Evolutionary conservation across 1,139 yeast species (phyloP), one percentile per base, ranked within the genome.

Genomic region (Scheffersomyces insectosa): DNA sequence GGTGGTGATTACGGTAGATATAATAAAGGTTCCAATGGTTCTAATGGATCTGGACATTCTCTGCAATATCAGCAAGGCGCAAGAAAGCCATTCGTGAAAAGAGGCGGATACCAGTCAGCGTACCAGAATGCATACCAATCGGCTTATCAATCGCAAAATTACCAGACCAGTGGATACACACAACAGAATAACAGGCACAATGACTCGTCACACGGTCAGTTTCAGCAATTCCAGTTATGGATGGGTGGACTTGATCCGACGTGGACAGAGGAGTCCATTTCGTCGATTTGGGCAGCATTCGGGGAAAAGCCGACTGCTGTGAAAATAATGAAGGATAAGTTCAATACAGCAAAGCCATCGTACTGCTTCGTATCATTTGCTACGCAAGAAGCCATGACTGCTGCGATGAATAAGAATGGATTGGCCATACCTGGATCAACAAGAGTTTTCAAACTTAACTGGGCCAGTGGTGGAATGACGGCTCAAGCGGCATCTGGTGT

Each of bases 231-330:
- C 40, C 79, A 74, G 48, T 47, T 89, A 42, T 90, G 97, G 97
- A 91, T 91, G 97, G 98, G 97, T 9, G 97, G 90, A 62, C 69
- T 91, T 38, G 97, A 90, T 54, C 88, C 95, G 1, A 75, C 81
- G 66, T 87, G 95, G 83, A 90, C 86, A 50, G 97, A 90, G 62
- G 70, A 70, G 12, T 73, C 80, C 39, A 80, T 91, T 40, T 72
- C 75, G 34, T 73, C 79, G 42, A 72, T 89, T 42, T 91, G 97
- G 97, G 48, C 59, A 5, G 42, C 63, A 10, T 49, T 68, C 10
- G 79, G 77, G 1, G 69, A 65, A 37, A 55, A 56, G 3, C 78
- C 79, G 2, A 46, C 54, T 3, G 55, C 62, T 3, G 70, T 72
- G 5, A 73, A 71, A 46, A 50, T 73, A 3, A 68, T 72, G 41